Evolutionary conservation across 371 early-diverging fungal species (phyloP), one percentile per base, ranked within the genome.

Genomic region (Capillidium rhysosporum): DNA sequence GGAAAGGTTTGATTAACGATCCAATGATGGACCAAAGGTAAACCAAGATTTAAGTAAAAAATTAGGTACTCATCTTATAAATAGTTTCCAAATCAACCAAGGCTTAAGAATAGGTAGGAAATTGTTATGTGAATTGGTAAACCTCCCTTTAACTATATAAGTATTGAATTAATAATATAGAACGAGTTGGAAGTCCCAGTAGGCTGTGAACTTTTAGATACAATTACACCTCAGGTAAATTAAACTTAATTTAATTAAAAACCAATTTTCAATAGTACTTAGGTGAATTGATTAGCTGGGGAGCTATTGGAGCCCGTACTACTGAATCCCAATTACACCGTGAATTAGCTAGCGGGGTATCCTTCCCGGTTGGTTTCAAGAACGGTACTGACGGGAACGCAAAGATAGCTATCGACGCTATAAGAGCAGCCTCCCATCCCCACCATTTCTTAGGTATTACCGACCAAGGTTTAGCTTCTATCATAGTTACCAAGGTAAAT

Each of bases 321-420:
- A 92, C 92, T 29, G 87, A 88, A 63, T 84, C 85, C 31, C 88
- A 89, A 60, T 71, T 92, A 28, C 95, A 94, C 64, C 80, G 95
- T 55, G 95, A 94, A 64, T 73, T 94, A 46, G 87, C 92, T 25
- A 82, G 83, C 8, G 95, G 95, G 38, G 77, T 92, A 8, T 89
- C 90, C 26, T 82, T 86, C 62, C 89, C 95, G 8, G 89, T 94
- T 20, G 95, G 95, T 20, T 93, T 93, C 78, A 94, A 92, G 66
- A 92, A 92, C 59, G 92, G 92, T 40, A 78, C 81, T 0, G 90
- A 92, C 56, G 95, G 95, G 41, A 89, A 82, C 56, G 77, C 86
- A 24, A 63, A 69, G 24, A 79, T 94, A 18, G 92, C 93, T 7
- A 66, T 90, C 45, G 93, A 94, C 58, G 95, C 90, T 46, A 89